These are phyloP conservation scores for Zancudomyces culisetae DNA, from an alignment of 371 early-diverging fungal genomes.

Conservation along the genomic window DNA sequence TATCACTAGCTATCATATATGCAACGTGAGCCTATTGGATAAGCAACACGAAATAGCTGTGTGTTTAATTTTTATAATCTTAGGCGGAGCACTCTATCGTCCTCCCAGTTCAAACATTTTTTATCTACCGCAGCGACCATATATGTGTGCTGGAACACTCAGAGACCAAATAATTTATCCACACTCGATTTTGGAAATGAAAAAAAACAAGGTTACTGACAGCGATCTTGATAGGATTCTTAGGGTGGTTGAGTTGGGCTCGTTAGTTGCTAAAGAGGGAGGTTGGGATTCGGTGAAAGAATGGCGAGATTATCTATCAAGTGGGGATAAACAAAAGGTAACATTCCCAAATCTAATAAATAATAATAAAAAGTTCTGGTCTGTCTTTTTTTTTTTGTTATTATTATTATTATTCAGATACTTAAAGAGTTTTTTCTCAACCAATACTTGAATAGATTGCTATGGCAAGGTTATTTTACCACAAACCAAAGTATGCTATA, in stretches of 20 bases:
- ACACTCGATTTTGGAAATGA: constrained; percentile 35
- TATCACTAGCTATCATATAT: too few species aligned
- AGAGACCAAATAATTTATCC: constrained; percentile 86
- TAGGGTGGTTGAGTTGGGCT: constrained; percentile 46
- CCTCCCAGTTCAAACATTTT: constrained; percentile 63
- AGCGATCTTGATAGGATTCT: constrained; percentile 38
- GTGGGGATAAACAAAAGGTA: constrained; percentile 55
- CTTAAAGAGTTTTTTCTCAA: not conserved
- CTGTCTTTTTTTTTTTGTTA: not conserved
- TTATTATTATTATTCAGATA: not conserved
- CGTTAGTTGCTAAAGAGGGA: constrained; percentile 59
- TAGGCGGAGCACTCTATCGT: constrained; percentile 49
- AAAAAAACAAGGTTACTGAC: constrained; percentile 27
- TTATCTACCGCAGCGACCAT: constrained; percentile 89
- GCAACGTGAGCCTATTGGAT: too few species aligned
- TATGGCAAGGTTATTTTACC: constrained; percentile 72
- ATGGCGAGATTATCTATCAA: constrained; percentile 69
- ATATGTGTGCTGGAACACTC: constrained; percentile 73
- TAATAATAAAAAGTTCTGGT: not conserved
- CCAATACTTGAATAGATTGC: constrained; percentile 26
- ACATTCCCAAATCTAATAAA: not conserved
- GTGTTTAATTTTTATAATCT: not conserved
- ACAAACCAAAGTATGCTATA: constrained; percentile 66
- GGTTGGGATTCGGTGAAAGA: constrained; percentile 68
- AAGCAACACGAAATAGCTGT: too few species aligned